phyloP scores from a whole-genome alignment of 2,329 filamentous ascomycete genomes.

The Amauroascus niger region DNA sequence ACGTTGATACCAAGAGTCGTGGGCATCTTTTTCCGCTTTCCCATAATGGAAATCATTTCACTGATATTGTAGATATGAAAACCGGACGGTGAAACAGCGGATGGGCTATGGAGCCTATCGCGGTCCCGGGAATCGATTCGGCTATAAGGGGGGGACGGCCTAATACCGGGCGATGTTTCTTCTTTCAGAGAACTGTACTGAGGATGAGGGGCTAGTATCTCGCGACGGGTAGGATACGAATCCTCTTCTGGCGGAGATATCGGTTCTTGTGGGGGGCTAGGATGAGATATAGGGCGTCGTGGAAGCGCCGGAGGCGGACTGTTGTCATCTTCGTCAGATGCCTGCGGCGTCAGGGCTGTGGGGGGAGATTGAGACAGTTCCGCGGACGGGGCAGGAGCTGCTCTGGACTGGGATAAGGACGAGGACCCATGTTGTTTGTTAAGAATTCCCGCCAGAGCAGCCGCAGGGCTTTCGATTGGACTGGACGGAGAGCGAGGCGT shows the following conservation, averaged over 20 bases:
- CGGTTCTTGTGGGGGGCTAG: constrained; percentile 48
- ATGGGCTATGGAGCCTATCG: constrained; percentile 39
- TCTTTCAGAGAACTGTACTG: constrained; percentile 31
- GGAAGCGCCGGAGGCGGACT: constrained; percentile 52
- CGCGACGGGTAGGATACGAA: constrained; percentile 1
- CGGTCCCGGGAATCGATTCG: constrained; percentile 35
- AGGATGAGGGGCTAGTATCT: constrained; percentile 33
- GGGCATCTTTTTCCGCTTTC: constrained; percentile 95
- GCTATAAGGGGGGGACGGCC: constrained; percentile 49
- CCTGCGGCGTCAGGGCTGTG: constrained; percentile 52
- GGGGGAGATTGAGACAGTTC: constrained; percentile 37
- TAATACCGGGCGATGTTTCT: constrained; percentile 34
- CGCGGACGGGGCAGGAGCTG: constrained; percentile 31
- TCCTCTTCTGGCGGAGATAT: constrained; percentile 34
- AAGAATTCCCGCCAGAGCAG: constrained; percentile 46
- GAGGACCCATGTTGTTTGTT: constrained; percentile 32
- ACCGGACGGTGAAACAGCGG: constrained; percentile 55
- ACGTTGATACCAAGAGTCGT: constrained; percentile 93
- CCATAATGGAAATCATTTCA: constrained; percentile 94
- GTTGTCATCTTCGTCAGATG: constrained; percentile 55
- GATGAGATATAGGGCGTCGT: constrained; percentile 52
- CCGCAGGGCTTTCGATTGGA: constrained; percentile 44
- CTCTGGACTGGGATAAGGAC: constrained; percentile 24
- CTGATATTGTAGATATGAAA: constrained; percentile 96
- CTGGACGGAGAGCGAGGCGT: constrained; percentile 27